Evolutionary conservation across 2,329 filamentous ascomycete species (phyloP).

Genomic region (Coleophoma eucalyptorum): DNA sequence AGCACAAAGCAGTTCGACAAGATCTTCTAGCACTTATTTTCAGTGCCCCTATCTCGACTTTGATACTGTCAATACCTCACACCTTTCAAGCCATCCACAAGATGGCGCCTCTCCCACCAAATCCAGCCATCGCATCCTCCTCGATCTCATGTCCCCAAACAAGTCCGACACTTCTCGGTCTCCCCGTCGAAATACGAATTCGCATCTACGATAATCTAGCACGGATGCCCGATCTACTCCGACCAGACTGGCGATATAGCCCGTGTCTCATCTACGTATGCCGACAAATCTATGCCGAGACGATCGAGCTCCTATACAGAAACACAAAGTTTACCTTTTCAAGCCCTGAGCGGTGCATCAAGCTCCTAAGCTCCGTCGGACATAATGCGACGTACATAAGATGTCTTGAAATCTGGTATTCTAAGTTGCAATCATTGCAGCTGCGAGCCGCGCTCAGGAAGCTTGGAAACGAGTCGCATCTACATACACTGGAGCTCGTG

Average conservation of each 20-base stretch:
- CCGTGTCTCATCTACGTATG: background rate
- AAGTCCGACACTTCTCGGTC: slow-evolving; percentile 1
- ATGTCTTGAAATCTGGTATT: background rate
- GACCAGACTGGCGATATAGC: background rate
- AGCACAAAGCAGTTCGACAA: too few species aligned
- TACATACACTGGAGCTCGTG: background rate
- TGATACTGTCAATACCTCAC: too few species aligned
- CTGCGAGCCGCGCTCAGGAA: background rate
- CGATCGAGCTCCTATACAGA: background rate
- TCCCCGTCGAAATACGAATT: slow-evolving; percentile 13
- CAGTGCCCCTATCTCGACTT: too few species aligned
- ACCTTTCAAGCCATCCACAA: background rate
- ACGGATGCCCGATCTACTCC: slow-evolving; percentile 1
- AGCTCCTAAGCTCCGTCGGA: background rate
- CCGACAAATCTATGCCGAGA: background rate
- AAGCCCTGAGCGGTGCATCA: background rate
- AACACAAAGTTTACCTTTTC: background rate
- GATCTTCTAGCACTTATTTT: too few species aligned
- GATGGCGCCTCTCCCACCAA: background rate
- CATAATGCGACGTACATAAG: background rate
- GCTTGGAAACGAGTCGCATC: background rate
- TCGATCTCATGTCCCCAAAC: background rate
- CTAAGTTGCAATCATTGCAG: background rate
- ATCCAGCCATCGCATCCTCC: background rate
- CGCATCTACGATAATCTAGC: slow-evolving; percentile 13